Evolutionary conservation across 108 stramenopile species (phyloP).

Genomic region (Pseudonitzschia delicatissima): DNA sequence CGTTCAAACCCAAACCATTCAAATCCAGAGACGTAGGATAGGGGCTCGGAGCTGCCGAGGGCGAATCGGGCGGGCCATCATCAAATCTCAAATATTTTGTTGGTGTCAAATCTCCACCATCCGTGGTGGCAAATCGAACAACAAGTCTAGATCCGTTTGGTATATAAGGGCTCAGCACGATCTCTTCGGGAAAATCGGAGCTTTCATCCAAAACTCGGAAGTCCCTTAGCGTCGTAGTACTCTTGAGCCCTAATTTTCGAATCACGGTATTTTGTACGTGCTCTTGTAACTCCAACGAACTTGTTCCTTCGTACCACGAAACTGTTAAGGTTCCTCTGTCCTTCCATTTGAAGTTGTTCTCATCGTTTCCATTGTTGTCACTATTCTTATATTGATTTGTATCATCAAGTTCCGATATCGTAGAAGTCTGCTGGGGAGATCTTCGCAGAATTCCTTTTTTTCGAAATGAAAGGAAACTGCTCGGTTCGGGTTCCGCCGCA

Average conservation of each 20-base stretch:
- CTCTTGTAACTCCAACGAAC: slow-evolving; percentile 60
- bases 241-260: slow-evolving; percentile 41
- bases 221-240: slow-evolving; percentile 44
- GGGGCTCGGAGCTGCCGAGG: slow-evolving; percentile 80
- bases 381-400: background rate
- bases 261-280: slow-evolving; percentile 69
- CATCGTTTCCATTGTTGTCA: background rate
- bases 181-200: slow-evolving; percentile 69
- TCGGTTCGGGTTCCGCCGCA: background rate
- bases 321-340: slow-evolving; percentile 67
- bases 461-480: slow-evolving; percentile 25
- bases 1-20: slow-evolving; percentile 27
- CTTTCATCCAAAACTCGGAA: slow-evolving; percentile 69
- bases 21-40: slow-evolving; percentile 34
- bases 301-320: slow-evolving; percentile 84
- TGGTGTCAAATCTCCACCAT: slow-evolving; percentile 26
- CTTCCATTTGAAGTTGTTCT: background rate
- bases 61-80: slow-evolving; percentile 63
- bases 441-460: background rate
- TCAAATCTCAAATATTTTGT: slow-evolving; percentile 7
- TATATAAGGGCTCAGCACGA: slow-evolving; percentile 75
- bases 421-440: background rate
- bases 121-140: slow-evolving; percentile 51
- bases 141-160: slow-evolving; percentile 72
- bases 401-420: background rate